Conservation (phyloP, 2,329 filamentous ascomycete genomes). For the Dendryphion nanum region DNA sequence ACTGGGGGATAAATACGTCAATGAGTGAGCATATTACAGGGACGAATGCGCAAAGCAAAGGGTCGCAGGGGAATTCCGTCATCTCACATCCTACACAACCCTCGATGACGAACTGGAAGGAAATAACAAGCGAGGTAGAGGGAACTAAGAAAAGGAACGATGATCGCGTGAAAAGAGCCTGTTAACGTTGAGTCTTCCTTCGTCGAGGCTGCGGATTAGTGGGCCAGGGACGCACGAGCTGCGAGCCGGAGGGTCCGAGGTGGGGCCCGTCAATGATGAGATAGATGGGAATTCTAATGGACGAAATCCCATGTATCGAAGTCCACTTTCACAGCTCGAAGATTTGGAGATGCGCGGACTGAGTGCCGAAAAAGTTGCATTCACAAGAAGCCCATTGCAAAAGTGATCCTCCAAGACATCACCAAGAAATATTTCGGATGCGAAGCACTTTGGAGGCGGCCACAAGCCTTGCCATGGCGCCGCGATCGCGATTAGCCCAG, state of each 20-base stretch:
- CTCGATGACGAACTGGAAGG: constrained; percentile 2
- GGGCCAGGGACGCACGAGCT: too few relatives aligned
- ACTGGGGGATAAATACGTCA: too few relatives aligned
- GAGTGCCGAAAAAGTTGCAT: background rate
- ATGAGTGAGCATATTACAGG: too few relatives aligned
- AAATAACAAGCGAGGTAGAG: background rate
- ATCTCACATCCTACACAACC: constrained; percentile 9
- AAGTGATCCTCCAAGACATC: background rate
- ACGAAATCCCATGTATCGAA: background rate
- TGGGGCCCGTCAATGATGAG: background rate
- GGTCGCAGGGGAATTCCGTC: constrained; percentile 7
- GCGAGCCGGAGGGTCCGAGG: too few relatives aligned
- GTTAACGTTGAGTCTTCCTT: too few relatives aligned
- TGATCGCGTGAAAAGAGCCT: background rate
- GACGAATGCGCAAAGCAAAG: background rate
- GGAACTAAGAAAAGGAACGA: background rate
- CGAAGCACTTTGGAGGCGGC: background rate
- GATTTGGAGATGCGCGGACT: background rate
- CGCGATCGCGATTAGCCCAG: constrained; percentile 9
- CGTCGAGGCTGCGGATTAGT: too few relatives aligned
- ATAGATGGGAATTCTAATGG: background rate
- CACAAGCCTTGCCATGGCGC: constrained; percentile 14
- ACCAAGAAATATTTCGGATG: too few relatives aligned
- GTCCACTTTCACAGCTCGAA: background rate
- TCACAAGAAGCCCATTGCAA: background rate